These are phyloP conservation scores for Taiozyma sp. DNA, from an alignment of 1,139 yeast genomes.

Conservation along the genomic window DNA sequence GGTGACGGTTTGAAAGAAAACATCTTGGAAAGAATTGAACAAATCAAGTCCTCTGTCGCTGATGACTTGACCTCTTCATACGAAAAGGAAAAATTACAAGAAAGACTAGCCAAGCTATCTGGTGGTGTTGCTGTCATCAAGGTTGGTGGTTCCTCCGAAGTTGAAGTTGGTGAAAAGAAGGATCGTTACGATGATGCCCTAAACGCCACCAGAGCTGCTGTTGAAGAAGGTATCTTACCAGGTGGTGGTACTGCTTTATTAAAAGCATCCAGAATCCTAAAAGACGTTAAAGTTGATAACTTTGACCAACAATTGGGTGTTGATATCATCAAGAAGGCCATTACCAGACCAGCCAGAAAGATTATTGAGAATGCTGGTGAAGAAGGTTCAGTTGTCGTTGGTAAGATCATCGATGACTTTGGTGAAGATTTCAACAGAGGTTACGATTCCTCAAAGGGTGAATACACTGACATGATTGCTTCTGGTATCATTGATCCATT, in stretches of 20 bases:
- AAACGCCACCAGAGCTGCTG: conserved; percentile 99
- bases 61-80: conserved; percentile 84
- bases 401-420: conserved; percentile 80
- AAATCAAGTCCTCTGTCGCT: conserved; percentile 79
- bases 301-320: conserved; percentile 98
- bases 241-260: conserved; percentile 99
- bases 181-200: conserved; percentile 99
- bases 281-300: conserved; percentile 77
- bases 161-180: conserved; percentile 99
- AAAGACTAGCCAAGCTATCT: conserved; percentile 95
- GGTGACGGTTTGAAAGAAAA: conserved; percentile 93
- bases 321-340: conserved; percentile 91
- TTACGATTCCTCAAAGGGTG: conserved; percentile 91
- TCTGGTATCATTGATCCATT: conserved; percentile 99
- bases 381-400: conserved; percentile 97
- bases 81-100: conserved; percentile 97
- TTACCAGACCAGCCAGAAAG: conserved; percentile 94
- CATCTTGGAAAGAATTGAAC: conserved; percentile 92
- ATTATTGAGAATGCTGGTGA: conserved; percentile 98
- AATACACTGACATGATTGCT: conserved; percentile 93
- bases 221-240: conserved; percentile 98
- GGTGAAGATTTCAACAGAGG: conserved; percentile 88
- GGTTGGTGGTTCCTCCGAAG: conserved; percentile 98
- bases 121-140: conserved; percentile 99
- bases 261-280: conserved; percentile 86